A percentile compares a stretch with the other conserved stretches of the same genome.
These are phyloP conservation scores for Aspergillus felis DNA, from an alignment of 2,329 filamentous ascomycete species.

Conservation along the genomic window DNA sequence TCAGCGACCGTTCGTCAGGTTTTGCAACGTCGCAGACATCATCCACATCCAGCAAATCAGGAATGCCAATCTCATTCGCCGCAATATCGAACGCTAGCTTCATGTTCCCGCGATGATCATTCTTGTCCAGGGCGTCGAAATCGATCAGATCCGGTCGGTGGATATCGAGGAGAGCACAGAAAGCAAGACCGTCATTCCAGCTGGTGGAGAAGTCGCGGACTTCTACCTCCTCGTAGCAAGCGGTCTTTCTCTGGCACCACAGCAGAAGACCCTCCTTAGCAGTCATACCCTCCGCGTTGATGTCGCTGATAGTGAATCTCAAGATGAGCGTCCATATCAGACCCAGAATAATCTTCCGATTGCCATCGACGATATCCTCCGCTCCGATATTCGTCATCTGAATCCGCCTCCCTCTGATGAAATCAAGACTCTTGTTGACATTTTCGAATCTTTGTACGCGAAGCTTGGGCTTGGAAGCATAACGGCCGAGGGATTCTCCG, in stretches of 20 bases:
- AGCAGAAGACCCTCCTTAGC: conserved; percentile 92
- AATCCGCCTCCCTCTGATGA: conserved; percentile 84
- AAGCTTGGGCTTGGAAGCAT: conserved; percentile 92
- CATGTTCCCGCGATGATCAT: conserved; percentile 94
- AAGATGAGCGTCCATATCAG: conserved; percentile 98
- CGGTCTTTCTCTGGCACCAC: conserved; percentile 98
- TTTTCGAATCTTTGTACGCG: conserved; percentile 98
- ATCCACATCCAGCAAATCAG: conserved; percentile 91
- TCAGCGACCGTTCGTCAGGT: conserved; percentile 91
- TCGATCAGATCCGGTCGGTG: conserved; percentile 96
- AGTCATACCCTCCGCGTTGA: conserved; percentile 96
- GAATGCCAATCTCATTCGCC: conserved; percentile 93
- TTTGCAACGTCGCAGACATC: conserved; percentile 96
- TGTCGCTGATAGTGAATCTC: conserved; percentile 96
- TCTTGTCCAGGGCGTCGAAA: conserved; percentile 91
- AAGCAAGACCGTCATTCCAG: conserved; percentile 96
- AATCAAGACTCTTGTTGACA: conserved; percentile 91
- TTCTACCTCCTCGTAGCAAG: conserved; percentile 95
- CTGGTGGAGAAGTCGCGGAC: conserved; percentile 91
- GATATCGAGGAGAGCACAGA: conserved; percentile 94
- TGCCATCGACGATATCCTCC: conserved; percentile 96
- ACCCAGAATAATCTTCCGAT: conserved; percentile 93
- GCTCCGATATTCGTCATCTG: conserved; percentile 98
- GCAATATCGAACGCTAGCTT: conserved; percentile 96
- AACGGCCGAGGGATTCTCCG: conserved; percentile 89